These are phyloP conservation scores for Geotrichum cucujoidarum DNA, from an alignment of 1,139 yeast species.

Conservation along the genomic window DNA sequence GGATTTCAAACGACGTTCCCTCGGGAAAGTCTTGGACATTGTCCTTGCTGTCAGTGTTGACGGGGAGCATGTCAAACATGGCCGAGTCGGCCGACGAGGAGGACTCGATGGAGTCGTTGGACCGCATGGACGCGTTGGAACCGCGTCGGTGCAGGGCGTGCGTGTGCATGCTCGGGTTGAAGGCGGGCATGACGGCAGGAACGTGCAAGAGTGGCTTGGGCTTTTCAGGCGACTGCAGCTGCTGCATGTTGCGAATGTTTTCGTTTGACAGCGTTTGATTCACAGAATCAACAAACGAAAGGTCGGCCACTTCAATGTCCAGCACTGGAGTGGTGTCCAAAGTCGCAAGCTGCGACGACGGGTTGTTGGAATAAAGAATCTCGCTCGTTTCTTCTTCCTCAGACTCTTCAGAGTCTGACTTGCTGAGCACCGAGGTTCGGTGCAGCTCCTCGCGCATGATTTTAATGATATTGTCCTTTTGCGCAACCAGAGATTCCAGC, in stretches of 20 bases:
- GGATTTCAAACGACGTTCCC: conserved; percentile 8
- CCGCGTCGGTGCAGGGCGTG: neutral
- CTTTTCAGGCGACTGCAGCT: neutral
- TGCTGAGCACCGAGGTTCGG: neutral
- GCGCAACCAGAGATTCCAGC: conserved; percentile 14
- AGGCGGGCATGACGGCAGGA: neutral
- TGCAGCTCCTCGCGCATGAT: conserved; percentile 9
- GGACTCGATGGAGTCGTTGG: neutral
- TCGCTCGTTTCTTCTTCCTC: neutral
- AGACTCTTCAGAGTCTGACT: neutral
- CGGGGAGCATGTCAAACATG: neutral
- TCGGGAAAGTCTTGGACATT: neutral
- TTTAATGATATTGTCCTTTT: conserved; percentile 10
- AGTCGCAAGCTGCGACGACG: neutral
- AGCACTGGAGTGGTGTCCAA: neutral
- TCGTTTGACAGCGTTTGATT: neutral
- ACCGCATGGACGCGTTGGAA: neutral
- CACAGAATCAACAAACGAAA: neutral
- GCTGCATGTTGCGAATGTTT: neutral
- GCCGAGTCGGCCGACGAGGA: neutral
- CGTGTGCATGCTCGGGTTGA: neutral
- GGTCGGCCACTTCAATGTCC: neutral
- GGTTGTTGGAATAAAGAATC: neutral
- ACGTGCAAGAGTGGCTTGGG: neutral
- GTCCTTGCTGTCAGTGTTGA: neutral